Evolutionary conservation across 1,139 yeast species (phyloP).

Genomic region (Wickerhamiella pararugosa): DNA sequence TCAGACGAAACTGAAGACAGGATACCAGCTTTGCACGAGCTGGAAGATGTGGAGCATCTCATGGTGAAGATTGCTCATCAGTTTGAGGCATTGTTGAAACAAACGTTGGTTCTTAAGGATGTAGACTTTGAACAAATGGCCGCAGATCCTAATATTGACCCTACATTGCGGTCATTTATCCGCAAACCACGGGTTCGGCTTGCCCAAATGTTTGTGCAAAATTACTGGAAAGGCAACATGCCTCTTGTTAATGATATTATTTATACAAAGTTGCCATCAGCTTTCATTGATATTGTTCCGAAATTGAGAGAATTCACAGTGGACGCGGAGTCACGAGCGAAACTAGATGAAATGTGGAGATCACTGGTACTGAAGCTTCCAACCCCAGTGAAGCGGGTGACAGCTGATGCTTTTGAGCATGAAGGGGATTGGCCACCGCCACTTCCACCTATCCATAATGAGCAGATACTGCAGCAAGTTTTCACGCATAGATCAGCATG

Average conservation of each 20-base stretch:
- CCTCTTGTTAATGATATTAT: conserved; percentile 34
- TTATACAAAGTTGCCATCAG: conserved; percentile 8
- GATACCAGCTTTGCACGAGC: conserved; percentile 3
- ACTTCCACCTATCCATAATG: conserved; percentile 52
- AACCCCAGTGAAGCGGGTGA: conserved; percentile 6
- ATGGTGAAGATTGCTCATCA: conserved; percentile 37
- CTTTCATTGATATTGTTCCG: conserved; percentile 4
- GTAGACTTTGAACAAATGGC: conserved; percentile 29
- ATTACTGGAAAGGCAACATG: conserved; percentile 35
- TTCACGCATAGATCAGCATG: neutral
- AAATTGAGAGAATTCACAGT: conserved; percentile 16
- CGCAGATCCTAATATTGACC: conserved; percentile 17
- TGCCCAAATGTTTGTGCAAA: conserved; percentile 44
- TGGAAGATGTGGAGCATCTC: conserved; percentile 32
- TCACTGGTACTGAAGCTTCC: conserved; percentile 1
- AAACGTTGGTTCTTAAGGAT: conserved; percentile 38
- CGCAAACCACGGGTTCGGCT: conserved; percentile 41
- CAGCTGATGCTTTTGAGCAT: neutral
- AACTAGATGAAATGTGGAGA: neutral
- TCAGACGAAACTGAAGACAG: too few species aligned
- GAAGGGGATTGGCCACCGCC: conserved; percentile 38
- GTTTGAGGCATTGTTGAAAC: conserved; percentile 35
- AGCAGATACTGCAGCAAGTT: conserved; percentile 16
- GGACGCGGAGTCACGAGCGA: neutral
- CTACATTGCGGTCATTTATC: conserved; percentile 21